phyloP scores from a whole-genome alignment of 2,329 filamentous ascomycete species.

The Microascus cirrosus region DNA sequence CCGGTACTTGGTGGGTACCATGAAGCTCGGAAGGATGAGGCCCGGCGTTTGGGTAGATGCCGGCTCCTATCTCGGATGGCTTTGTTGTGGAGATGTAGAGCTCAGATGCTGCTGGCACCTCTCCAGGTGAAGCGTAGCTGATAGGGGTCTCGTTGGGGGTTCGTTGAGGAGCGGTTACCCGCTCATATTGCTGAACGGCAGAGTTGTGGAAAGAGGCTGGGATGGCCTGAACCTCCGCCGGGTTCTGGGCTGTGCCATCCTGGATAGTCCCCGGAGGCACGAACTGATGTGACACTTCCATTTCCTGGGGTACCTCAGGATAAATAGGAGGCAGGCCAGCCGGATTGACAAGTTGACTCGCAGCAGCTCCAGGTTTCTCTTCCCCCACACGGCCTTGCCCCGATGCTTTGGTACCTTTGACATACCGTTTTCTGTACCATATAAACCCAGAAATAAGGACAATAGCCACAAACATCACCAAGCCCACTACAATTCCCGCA shows the following conservation, averaged over 20 bases:
- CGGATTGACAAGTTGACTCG: not conserved
- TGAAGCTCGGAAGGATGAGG: not conserved
- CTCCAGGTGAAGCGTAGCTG: not conserved
- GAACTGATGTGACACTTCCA: not conserved
- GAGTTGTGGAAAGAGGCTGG: not conserved
- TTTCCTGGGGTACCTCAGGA: not conserved
- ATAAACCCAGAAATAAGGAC: not conserved
- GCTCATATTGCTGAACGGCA: not conserved
- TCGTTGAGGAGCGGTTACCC: not conserved
- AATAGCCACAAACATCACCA: not conserved
- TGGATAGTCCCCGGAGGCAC: not conserved
- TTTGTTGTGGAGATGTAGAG: not conserved
- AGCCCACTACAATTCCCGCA: conserved; percentile 1
- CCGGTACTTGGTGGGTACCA: not conserved
- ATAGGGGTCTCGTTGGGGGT: not conserved
- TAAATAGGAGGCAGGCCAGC: not conserved
- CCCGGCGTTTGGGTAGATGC: not conserved
- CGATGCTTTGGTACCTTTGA: not conserved
- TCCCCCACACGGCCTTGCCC: not conserved
- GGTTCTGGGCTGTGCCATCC: not conserved
- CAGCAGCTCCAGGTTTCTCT: not conserved
- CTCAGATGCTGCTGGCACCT: not conserved
- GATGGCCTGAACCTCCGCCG: not conserved
- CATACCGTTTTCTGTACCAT: not conserved
- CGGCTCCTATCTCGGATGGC: not conserved